Evolutionary conservation across 2,329 filamentous ascomycete species (phyloP).

Genomic region (Epichloe sibirici): DNA sequence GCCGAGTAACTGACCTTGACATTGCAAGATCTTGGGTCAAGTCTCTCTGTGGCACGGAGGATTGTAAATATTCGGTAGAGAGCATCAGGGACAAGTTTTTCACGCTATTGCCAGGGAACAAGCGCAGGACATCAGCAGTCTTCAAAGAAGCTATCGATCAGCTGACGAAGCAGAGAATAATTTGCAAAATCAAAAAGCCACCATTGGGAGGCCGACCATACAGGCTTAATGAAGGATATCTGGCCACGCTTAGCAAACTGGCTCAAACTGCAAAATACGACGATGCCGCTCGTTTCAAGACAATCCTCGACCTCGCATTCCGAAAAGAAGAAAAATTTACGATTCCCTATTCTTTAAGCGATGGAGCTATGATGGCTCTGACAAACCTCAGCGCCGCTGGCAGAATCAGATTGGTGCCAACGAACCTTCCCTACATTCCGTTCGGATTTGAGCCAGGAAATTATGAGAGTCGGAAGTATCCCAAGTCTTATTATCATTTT

Average conservation of each 20-base stretch:
- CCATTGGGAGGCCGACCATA: conserved; percentile 49
- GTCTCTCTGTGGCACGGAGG: conserved; percentile 42
- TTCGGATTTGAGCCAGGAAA: conserved; percentile 60
- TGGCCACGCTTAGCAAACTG: conserved; percentile 42
- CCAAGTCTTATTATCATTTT: conserved; percentile 54
- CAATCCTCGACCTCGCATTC: conserved; percentile 45
- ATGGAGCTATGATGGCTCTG: conserved; percentile 55
- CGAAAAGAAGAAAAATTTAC: conserved; percentile 25
- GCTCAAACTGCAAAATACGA: conserved; percentile 42
- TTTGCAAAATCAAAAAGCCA: conserved; percentile 47
- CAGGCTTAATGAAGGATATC: conserved; percentile 47
- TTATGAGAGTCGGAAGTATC: conserved; percentile 58
- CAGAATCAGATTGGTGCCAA: conserved; percentile 39
- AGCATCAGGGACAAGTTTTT: conserved; percentile 39
- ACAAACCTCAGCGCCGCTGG: conserved; percentile 51
- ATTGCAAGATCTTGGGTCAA: conserved; percentile 48
- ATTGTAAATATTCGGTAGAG: conserved; percentile 34
- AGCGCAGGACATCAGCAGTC: conserved; percentile 27
- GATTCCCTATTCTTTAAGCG: conserved; percentile 45
- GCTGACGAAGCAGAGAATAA: conserved; percentile 39
- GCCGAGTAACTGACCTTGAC: conserved; percentile 19
- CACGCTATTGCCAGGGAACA: conserved; percentile 30
- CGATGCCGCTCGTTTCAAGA: conserved; percentile 49
- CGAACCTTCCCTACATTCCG: conserved; percentile 48
- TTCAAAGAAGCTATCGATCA: conserved; percentile 36